phyloP scores from a whole-genome alignment of 768 basidiomycete species.

The Agrocybe pediades region DNA sequence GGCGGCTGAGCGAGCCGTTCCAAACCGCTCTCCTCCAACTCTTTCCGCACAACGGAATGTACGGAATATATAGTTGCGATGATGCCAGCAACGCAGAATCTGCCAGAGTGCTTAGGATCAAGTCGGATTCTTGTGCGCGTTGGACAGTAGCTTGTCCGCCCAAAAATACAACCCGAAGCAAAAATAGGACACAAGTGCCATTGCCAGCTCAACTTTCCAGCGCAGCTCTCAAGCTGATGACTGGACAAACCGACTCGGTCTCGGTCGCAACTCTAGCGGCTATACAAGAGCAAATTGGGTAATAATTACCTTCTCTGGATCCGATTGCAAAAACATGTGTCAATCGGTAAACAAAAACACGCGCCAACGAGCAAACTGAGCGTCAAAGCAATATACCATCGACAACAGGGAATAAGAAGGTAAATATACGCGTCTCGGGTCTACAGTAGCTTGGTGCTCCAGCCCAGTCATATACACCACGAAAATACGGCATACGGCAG shows the following conservation, averaged over 20 bases:
- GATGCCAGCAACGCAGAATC: not conserved
- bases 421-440: too few species aligned
- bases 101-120: not conserved
- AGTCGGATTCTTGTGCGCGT: not conserved
- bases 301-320: not conserved
- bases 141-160: too few species aligned
- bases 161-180: too few species aligned
- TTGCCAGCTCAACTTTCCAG: too few species aligned
- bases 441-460: too few species aligned
- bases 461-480: too few species aligned
- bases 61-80: not conserved
- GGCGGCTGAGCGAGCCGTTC: constrained; percentile 5
- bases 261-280: not conserved
- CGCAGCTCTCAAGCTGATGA: too few species aligned
- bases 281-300: not conserved
- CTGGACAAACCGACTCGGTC: too few species aligned
- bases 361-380: not conserved
- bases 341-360: not conserved
- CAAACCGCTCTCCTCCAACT: constrained; percentile 8
- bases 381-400: not conserved
- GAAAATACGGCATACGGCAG: too few species aligned
- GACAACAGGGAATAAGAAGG: not conserved
- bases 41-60: constrained; percentile 12
- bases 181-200: too few species aligned
- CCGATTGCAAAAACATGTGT: not conserved